Percentiles rank a stretch among this genome's conserved stretches.
Evolutionary conservation across 495 filamentous ascomycete genomes (phyloP).

Genomic region (Penicillium angulare): DNA sequence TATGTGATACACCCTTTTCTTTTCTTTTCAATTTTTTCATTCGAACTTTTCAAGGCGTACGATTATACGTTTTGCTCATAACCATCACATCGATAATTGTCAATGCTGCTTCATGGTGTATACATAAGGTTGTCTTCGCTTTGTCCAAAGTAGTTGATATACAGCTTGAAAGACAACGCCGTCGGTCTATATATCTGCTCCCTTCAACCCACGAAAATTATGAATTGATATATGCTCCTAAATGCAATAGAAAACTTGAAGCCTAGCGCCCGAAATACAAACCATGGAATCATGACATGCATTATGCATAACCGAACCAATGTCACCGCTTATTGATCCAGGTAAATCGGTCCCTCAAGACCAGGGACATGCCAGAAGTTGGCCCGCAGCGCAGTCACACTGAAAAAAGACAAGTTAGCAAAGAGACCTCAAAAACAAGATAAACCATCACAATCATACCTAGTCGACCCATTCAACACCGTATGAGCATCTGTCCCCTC

Average conservation of each 20-base stretch:
- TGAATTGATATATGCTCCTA: conserved; percentile 4
- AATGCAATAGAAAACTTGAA: conserved; percentile 16
- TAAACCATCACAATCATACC: conserved; percentile 24
- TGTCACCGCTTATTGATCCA: conserved; percentile 32
- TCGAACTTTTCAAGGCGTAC: background rate
- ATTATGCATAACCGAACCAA: conserved; percentile 10
- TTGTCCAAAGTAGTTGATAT: conserved; percentile 4
- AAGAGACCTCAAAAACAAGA: background rate
- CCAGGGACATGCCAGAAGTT: conserved; percentile 85
- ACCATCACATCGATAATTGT: background rate
- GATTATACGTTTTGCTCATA: background rate
- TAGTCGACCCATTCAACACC: conserved; percentile 67
- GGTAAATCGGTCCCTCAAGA: conserved; percentile 66
- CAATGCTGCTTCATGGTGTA: conserved; percentile 10
- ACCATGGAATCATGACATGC: conserved; percentile 14
- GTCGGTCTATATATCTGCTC: too few relatives aligned
- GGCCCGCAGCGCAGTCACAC: conserved; percentile 85
- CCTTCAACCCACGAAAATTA: too few relatives aligned
- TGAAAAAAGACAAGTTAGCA: conserved; percentile 30
- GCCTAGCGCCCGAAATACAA: conserved; percentile 11
- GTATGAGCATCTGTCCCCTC: conserved; percentile 94
- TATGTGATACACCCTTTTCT: conserved; percentile 23
- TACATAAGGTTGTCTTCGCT: background rate
- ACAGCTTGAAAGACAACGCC: conserved; percentile 12
- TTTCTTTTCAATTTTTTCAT: background rate